Conservation (phyloP, 106 monocot species). For the Dendrobium nobile region DNA sequence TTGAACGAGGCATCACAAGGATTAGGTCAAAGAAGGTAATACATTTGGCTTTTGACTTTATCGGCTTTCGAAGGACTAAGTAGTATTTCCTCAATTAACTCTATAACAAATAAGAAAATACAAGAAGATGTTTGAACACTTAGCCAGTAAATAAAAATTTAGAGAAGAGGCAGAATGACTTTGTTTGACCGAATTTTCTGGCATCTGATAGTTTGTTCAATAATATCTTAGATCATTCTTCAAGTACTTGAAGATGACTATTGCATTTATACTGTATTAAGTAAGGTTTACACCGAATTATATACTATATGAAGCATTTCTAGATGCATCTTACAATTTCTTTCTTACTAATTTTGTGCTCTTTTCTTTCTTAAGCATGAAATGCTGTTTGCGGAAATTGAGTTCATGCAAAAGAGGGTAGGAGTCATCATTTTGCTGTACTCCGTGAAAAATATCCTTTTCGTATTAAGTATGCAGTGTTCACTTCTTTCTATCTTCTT, state of each 20-base stretch:
- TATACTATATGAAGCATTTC: not conserved
- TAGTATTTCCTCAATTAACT: not conserved
- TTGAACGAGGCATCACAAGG: conserved; percentile 74
- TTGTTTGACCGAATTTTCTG: not conserved
- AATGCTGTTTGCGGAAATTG: conserved; percentile 10
- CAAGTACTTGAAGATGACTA: too few relatives aligned
- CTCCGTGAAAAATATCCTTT: not conserved
- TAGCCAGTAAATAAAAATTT: not conserved
- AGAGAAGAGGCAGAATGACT: not conserved
- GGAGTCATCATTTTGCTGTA: not conserved
- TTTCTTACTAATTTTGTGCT: not conserved
- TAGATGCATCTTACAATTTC: not conserved
- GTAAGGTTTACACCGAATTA: not conserved
- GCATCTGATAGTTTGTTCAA: too few relatives aligned
- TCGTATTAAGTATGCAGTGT: too few relatives aligned
- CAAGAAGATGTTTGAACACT: too few relatives aligned
- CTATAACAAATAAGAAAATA: not conserved
- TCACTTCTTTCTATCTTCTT: not conserved
- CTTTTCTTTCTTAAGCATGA: conserved; percentile 6
- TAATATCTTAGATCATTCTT: too few relatives aligned
- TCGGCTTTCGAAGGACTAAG: not conserved
- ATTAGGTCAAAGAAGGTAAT: conserved; percentile 91
- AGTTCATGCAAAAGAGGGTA: conserved; percentile 14
- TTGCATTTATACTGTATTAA: not conserved
- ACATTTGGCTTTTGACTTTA: not conserved